Base-by-base conservation (phyloP, 2,329 filamentous ascomycete genomes). In the Neobulgaria alba region DNA sequence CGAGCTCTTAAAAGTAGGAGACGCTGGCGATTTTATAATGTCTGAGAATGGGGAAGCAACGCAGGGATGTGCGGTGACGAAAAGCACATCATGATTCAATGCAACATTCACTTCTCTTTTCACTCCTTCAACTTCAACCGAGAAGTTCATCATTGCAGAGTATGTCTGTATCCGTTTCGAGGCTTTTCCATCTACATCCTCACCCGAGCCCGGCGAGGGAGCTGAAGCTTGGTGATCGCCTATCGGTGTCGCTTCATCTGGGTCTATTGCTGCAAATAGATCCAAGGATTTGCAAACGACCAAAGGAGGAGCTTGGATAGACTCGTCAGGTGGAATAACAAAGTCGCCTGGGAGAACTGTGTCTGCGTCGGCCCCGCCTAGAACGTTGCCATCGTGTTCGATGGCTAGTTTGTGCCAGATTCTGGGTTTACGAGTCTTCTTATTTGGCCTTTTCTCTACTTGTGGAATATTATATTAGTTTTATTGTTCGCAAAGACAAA, bases 21-120 rank as follows among this genome's bases (percentile, higher is more conserved):
- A 15, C 18, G 15, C 3, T 12, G 3, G 14, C 14, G 15, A 3
- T 54, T 73, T 76, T 37, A 80, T 55, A 40, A 79, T 71, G 46
- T 69, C 72, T 2, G 77, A 71, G 41, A 71, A 67, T 37, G 67
- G 67, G 1, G 75, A 76, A 2, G 73, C 70, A 4, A 73, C 68
- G 51, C 79, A 83, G 0, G 79, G 79, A 49, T 81, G 76, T 0
- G 77, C 77, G 1, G 79, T 81, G 14, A 81, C 73, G 55, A 82
- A 82, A 50, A 72, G 72, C 16, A 81, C 67, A 43, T 82, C 77
- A 48, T 77, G 72, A 4, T 62, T 60, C 8, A 83, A 58, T 1
- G 66, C 43, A n/a, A 60, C 36, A 36, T 55, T 53, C 5, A 57
- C 29, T 30, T 56, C 52, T 19, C 46, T 49, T 1, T 47, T 42